These are phyloP conservation scores for Trichocomaceae sp. DNA, from an alignment of 2,329 filamentous ascomycete genomes.

Conservation along the genomic window DNA sequence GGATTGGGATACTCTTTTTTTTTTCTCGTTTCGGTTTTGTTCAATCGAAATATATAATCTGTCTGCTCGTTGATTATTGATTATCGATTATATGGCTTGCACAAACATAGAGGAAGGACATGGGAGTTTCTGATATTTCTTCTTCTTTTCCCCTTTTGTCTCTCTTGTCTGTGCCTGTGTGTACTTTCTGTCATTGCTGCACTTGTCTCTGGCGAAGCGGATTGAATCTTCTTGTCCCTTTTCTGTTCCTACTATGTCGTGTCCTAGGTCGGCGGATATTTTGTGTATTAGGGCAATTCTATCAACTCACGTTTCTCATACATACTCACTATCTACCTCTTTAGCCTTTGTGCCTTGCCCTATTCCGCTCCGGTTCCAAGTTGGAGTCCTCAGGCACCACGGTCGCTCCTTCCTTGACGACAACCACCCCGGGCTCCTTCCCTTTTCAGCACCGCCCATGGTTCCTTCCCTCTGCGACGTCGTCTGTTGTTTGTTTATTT, in stretches of 20 bases:
- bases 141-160: background rate
- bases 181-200: background rate
- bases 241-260: background rate
- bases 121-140: slow-evolving; percentile 3
- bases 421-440: background rate
- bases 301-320: background rate
- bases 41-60: background rate
- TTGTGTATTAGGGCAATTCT: background rate
- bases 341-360: too few species aligned
- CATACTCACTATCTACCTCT: background rate
- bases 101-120: slow-evolving; percentile 10
- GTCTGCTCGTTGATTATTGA: background rate
- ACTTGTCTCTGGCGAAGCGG: slow-evolving; percentile 8
- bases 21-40: background rate
- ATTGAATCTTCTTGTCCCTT: background rate
- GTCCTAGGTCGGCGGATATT: slow-evolving; percentile 1
- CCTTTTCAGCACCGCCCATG: background rate
- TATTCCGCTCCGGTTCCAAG: too few species aligned
- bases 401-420: background rate
- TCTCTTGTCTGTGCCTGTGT: background rate
- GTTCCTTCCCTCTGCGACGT: background rate
- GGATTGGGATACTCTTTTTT: background rate
- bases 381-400: background rate
- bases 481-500: background rate
- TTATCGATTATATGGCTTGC: background rate